phyloP scores from a whole-genome alignment of 495 filamentous ascomycete genomes.

The Daldinia vernicosa region DNA sequence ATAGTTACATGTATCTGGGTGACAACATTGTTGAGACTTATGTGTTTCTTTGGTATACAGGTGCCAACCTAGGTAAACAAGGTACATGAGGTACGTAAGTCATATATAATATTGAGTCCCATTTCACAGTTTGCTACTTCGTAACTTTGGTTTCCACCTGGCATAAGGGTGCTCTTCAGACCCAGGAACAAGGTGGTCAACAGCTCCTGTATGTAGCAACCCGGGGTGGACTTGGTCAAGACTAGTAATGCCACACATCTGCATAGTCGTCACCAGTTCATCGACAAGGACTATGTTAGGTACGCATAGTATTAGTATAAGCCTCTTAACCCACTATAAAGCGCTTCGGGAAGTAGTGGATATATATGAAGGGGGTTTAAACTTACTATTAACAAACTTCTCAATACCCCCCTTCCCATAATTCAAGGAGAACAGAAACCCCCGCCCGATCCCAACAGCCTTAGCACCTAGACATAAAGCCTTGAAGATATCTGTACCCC shows the following conservation, averaged over 20 bases:
- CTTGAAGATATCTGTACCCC: constrained; percentile 76
- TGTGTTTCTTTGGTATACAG: neutral
- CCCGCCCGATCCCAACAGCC: constrained; percentile 71
- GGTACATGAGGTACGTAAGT: neutral
- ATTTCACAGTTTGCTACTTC: constrained; percentile 41
- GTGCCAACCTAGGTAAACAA: too few relatives aligned
- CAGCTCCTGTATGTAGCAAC: constrained; percentile 71
- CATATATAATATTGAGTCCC: neutral
- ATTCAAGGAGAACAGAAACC: constrained; percentile 67
- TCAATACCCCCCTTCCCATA: constrained; percentile 82
- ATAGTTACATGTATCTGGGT: neutral
- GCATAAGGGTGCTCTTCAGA: constrained; percentile 71
- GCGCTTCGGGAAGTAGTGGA: too few relatives aligned
- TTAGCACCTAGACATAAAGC: constrained; percentile 71
- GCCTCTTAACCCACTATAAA: neutral
- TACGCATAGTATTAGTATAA: constrained; percentile 1
- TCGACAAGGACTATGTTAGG: constrained; percentile 73
- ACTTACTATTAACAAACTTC: constrained; percentile 66
- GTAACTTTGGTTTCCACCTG: constrained; percentile 52
- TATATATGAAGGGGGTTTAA: neutral
- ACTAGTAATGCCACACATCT: constrained; percentile 76
- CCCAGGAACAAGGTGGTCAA: constrained; percentile 74
- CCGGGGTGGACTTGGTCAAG: constrained; percentile 75
- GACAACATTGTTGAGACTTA: neutral
- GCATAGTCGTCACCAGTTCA: constrained; percentile 82